Evolutionary conservation across 768 basidiomycete species (phyloP).

Genomic region (Leccinum aurantiacum): DNA sequence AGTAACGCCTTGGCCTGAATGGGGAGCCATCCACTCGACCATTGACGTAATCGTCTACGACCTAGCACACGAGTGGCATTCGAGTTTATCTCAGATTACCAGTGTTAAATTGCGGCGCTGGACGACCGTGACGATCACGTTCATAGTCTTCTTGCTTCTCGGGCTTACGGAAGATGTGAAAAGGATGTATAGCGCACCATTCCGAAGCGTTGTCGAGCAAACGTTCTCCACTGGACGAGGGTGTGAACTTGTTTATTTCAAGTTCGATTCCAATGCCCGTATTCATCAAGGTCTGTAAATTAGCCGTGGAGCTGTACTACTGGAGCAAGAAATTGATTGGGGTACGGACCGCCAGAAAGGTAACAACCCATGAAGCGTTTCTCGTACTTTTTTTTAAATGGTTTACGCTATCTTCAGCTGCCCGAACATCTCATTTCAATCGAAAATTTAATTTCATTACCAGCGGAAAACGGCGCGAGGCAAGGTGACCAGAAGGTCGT

Average conservation of each 20-base stretch:
- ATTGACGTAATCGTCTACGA: constrained; percentile 8
- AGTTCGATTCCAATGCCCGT: background rate
- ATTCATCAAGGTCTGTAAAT: background rate
- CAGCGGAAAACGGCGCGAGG: background rate
- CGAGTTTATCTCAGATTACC: background rate
- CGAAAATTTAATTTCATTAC: background rate
- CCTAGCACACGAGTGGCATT: constrained; percentile 11
- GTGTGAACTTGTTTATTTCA: background rate
- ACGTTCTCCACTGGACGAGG: background rate
- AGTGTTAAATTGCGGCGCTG: constrained; percentile 19
- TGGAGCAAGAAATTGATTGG: background rate
- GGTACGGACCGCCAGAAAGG: background rate
- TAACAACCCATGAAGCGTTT: background rate
- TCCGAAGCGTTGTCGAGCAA: constrained; percentile 1
- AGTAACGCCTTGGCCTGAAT: constrained; percentile 22
- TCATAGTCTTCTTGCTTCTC: constrained; percentile 17
- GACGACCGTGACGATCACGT: constrained; percentile 14
- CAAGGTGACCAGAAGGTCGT: background rate
- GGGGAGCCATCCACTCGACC: constrained; percentile 18
- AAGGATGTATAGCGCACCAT: constrained; percentile 11
- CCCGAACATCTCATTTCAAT: background rate
- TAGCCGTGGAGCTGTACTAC: background rate
- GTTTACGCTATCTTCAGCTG: background rate
- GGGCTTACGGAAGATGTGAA: constrained; percentile 17
- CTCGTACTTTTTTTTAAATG: background rate